Base-by-base conservation (phyloP, 2,329 filamentous ascomycete species). In the Fusarium zealandicum region DNA sequence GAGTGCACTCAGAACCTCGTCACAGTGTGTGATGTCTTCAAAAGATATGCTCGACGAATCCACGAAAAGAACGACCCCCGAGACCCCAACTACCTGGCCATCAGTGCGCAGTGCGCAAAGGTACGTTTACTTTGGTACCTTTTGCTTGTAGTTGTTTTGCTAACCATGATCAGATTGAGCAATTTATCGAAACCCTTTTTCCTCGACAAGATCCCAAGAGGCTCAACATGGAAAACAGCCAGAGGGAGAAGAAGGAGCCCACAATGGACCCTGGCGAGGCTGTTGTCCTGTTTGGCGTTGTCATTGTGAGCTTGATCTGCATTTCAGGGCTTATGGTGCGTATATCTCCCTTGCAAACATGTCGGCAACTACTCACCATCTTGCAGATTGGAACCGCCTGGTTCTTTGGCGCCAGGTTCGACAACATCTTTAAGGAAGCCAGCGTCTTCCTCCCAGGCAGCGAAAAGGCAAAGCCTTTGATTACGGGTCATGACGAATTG, bases 131-230 rank as follows among this genome's bases (percentile, higher is more conserved):
- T 1, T 6, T 14, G 1, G 1, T 3, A 9, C 3, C 18, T 2
- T 3, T 11, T 16, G 12, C 1, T 4, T 7, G 4, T 5, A 5
- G 7, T 11, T 8, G 1, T 2, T 12, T 13, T 31, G 38, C 68
- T 72, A 54, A 63, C 53, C 20, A 22, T 2, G 7, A 28, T 4
- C 67, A 95, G 90, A 90, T 96, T 62, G 93, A 98, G 73, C 90
- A 95, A 79, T 96, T 96, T 72, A 96, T 98, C 72, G 93, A 98
- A 75, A 88, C 87, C 5, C 86, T 98, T 65, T 98, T 93, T 84
- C 95, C 95, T 4, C 83, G 85, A 8, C 92, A 96, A 74, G 86
- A 90, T 59, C 83, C 90, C 37, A 87, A 89, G 68, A 78, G 79
- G 57, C 73, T 84, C 30, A 75, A 78, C 27, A 70, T 75, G 12